phyloP scores from a whole-genome alignment of 2,329 filamentous ascomycete genomes.

The Orbilia blumenaviensis region DNA sequence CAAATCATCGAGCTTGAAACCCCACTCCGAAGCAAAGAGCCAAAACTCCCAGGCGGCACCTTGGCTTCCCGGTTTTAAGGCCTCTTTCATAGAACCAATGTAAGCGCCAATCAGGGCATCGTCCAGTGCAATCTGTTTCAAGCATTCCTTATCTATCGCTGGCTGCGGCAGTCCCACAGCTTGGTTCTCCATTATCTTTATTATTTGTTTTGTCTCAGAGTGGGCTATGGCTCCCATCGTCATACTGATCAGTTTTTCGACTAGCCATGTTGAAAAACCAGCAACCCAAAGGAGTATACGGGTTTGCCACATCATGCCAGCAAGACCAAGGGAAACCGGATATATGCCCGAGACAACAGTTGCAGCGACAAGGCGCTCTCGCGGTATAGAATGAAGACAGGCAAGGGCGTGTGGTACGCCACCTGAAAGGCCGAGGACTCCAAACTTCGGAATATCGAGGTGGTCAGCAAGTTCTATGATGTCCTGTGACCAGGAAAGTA shows the following conservation, averaged over 20 bases:
- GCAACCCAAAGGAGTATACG: conserved; percentile 29
- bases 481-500: conserved; percentile 44
- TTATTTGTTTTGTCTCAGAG: conserved; percentile 53
- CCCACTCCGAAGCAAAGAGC: conserved; percentile 58
- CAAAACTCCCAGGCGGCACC: conserved; percentile 58
- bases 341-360: conserved; percentile 57
- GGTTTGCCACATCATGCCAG: conserved; percentile 37
- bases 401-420: conserved; percentile 43
- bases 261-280: conserved; percentile 24
- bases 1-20: conserved; percentile 58
- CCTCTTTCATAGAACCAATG: conserved; percentile 55
- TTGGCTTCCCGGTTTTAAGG: conserved; percentile 57
- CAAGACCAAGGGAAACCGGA: conserved; percentile 21
- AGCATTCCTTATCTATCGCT: conserved; percentile 55
- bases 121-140: conserved; percentile 50
- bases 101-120: conserved; percentile 56
- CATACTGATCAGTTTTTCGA: conserved; percentile 23
- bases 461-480: conserved; percentile 41
- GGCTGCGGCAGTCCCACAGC: conserved; percentile 54
- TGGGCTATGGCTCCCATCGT: conserved; percentile 59
- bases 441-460: conserved; percentile 28
- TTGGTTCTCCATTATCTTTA: conserved; percentile 56
- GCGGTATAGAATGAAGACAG: conserved; percentile 49
- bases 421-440: conserved; percentile 32
- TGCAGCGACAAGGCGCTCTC: conserved; percentile 61